Base-by-base conservation (phyloP, 2,329 filamentous ascomycete species). In the Alternaria triticina region DNA sequence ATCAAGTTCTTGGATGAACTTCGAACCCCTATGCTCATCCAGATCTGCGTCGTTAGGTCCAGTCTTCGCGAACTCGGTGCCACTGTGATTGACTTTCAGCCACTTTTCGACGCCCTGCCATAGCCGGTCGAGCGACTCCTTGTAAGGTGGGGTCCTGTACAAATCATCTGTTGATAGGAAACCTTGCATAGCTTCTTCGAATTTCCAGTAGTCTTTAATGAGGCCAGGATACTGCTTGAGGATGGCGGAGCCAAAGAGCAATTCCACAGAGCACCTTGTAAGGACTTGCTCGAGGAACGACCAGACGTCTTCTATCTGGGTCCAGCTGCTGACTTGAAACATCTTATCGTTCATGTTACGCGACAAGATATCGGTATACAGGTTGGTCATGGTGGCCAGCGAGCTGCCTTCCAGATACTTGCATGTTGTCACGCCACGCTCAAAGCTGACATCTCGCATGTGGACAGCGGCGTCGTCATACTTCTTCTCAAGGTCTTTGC, bases 261-360 rank as follows among this genome's bases (percentile, higher is more conserved):
- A 69, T 11, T 73, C 68, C 17, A 71, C 47, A 6, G 63, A 70
- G 44, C 74, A 75, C 28, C 71, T 70, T 9, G 73, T 68, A 28
- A 76, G 59, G 2, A 75, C 71, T 47, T 72, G 69, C 54, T 74
- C 69, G 17, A 76, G 65, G 54, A 77, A 78, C 0, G 73, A 74
- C 72, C 71, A 76, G 4, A 74, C 36, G 25, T 78, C 74, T 57
- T 77, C 73, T 20, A 78, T 75, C 12, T 71, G 68, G 9, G 72
- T 76, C 75, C 75, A 78, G 17, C 51, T 67, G 13, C 66, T 62
- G 6, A 65, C 45, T 50, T 77, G 72, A 17, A 77, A 75, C 73
- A 74, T 75, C 54, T 76, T 76, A 17, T 73, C 69, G 27, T 73
- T 59, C 49, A 77, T 61, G n/a, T 67, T 74, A 8, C 61, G 56